Percentiles rank a stretch among this genome's conserved stretches.
phyloP scores from a whole-genome alignment of 495 filamentous ascomycete genomes.

The Penicillium goetzii region DNA sequence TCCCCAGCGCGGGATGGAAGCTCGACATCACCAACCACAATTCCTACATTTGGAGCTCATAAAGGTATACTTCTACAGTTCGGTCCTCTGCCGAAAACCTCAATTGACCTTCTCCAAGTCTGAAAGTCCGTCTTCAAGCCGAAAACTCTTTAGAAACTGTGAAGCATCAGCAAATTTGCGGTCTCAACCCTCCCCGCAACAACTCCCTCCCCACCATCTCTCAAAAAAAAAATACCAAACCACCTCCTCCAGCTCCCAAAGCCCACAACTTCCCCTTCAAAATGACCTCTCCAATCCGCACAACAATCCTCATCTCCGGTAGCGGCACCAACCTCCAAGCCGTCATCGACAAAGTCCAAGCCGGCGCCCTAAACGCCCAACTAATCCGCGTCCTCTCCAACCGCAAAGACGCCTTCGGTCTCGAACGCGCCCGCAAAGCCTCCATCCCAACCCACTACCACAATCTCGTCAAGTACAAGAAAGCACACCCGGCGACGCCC shows the following conservation, averaged over 20 bases:
- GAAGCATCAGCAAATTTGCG: background rate
- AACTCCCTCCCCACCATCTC: background rate
- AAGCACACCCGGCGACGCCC: conserved; percentile 47
- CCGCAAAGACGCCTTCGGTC: conserved; percentile 76
- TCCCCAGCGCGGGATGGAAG: conserved; percentile 18
- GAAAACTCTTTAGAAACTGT: background rate
- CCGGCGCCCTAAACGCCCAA: conserved; percentile 58
- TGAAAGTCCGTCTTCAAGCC: background rate
- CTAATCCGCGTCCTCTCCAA: conserved; percentile 85
- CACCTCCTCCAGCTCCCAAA: background rate
- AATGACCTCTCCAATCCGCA: conserved; percentile 44
- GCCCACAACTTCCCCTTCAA: conserved; percentile 5
- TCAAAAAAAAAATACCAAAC: background rate
- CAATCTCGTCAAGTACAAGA: conserved; percentile 76
- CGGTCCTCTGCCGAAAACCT: background rate
- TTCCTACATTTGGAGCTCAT: conserved; percentile 9
- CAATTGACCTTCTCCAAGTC: conserved; percentile 5
- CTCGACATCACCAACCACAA: conserved; percentile 5
- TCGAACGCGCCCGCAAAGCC: conserved; percentile 68
- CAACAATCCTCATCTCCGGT: conserved; percentile 75
- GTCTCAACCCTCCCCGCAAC: conserved; percentile 1
- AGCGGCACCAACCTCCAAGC: conserved; percentile 89
- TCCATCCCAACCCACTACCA: conserved; percentile 83
- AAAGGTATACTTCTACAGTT: conserved; percentile 11
- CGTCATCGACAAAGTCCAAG: conserved; percentile 72